A percentile compares a stretch with the other conserved stretches of the same genome.
These are phyloP conservation scores for Glebionis coronaria DNA, from an alignment of 129 eudicot species.

Conservation along the genomic window DNA sequence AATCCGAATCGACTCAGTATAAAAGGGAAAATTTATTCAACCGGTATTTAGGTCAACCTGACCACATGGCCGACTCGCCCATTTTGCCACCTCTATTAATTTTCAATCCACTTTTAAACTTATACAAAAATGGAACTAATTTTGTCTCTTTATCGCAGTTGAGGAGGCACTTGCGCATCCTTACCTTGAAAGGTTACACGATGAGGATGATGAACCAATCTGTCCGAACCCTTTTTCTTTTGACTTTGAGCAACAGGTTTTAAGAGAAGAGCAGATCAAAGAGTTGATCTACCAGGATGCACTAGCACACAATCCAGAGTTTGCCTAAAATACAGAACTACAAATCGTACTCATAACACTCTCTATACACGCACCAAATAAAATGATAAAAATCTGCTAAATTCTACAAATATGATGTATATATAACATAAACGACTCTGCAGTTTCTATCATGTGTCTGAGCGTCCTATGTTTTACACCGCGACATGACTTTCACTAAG, in stretches of 20 bases:
- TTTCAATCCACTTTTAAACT: not conserved
- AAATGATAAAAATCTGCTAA: not conserved
- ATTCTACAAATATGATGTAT: conserved; percentile 24
- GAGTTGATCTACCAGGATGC: conserved; percentile 91
- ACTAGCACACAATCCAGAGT: conserved; percentile 55
- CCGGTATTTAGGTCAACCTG: no score
- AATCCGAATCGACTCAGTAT: no score
- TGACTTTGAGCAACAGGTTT: conserved; percentile 73
- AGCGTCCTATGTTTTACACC: conserved; percentile 14
- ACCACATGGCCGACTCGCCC: no score
- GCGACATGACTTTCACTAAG: not conserved
- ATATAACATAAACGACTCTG: conserved; percentile 16
- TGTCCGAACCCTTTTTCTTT: conserved; percentile 71
- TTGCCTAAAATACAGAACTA: conserved; percentile 24
- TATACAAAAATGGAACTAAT: not conserved
- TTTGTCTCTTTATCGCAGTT: conserved; percentile 42
- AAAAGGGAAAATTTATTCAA: no score
- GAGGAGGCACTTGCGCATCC: conserved; percentile 85
- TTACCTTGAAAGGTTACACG: conserved; percentile 74
- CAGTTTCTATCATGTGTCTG: conserved; percentile 17
- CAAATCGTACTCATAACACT: conserved; percentile 14
- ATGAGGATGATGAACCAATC: conserved; percentile 77
- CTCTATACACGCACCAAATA: not conserved
- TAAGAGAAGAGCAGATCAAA: conserved; percentile 84
- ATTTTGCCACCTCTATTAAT: not conserved